Base-by-base conservation (phyloP, 768 basidiomycete species). In the Suillus placidus region DNA sequence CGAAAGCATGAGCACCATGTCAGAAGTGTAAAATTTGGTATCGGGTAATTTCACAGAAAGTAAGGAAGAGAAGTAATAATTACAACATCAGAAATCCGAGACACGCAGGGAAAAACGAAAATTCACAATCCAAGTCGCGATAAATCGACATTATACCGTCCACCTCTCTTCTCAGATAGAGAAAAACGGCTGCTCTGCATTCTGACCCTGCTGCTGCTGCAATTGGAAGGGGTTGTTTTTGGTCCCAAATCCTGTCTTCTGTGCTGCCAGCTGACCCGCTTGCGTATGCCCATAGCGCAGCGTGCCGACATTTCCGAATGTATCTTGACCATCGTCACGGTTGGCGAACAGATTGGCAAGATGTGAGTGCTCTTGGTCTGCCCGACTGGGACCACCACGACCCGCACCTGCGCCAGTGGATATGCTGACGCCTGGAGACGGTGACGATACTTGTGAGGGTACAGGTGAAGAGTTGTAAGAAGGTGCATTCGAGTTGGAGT, bases 311-410 rank as follows among this genome's bases (percentile, higher is more conserved):
- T 99, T 99, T 60, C 97, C 97, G 73, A 98, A 99, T 62, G 97
- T 97, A 78, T 99, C 97, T 74, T 92, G 82, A 1, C 97, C 97
- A 70, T 93, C 95, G 64, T 97, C 96, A 60, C 90, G 84, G 72
- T 92, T 93, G 7, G 93, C 96, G 68, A 98, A 88, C 70, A 98
- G 77, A 62, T 77, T 81, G 3, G 96, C 95, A 62, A 99, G 85
- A 43, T 89, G 85, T 16, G 87, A 74, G 72, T 94, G 85, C 64
- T 88, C 85, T 67, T 92, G 87, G 75, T 97, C 93, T 57, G 84
- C 81, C 56, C 81, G 81, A 30, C 79, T 80, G 43, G 74, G 74
- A n/a, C 54, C 54, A 40, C 67, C 74, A 62, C 69, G 71, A 37
- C 67, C 69, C 10, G 67, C 65, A 23, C 63, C 58, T 40, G 66